A percentile compares a stretch with the other conserved stretches of the same genome.
phyloP scores from a whole-genome alignment of 2,329 filamentous ascomycete species.

The Diplodia corticola region DNA sequence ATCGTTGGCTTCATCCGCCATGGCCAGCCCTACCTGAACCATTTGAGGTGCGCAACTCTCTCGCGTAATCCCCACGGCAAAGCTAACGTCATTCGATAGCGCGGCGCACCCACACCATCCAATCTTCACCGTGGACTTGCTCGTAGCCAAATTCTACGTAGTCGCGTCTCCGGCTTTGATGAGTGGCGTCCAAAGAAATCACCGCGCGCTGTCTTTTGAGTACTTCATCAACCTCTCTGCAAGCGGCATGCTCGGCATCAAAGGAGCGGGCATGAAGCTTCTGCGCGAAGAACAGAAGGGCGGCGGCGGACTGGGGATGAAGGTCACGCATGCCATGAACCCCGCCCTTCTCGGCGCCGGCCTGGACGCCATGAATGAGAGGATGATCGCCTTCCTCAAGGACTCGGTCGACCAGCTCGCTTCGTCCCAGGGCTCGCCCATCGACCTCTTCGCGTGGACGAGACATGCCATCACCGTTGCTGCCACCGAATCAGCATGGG shows the following conservation, averaged over 20 bases:
- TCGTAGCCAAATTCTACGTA: constrained; percentile 46
- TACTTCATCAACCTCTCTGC: constrained; percentile 40
- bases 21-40: constrained; percentile 26
- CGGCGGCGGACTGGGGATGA: constrained; percentile 23
- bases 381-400: constrained; percentile 37
- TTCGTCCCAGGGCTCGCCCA: constrained; percentile 22
- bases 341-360: constrained; percentile 36
- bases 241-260: constrained; percentile 17
- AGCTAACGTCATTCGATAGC: neutral
- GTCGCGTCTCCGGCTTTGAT: constrained; percentile 43
- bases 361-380: constrained; percentile 40
- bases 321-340: constrained; percentile 38
- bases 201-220: constrained; percentile 40
- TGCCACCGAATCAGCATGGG: constrained; percentile 45
- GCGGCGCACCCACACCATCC: constrained; percentile 31
- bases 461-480: constrained; percentile 39
- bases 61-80: neutral
- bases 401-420: constrained; percentile 26
- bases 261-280: constrained; percentile 27
- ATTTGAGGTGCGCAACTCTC: constrained; percentile 23
- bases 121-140: constrained; percentile 46
- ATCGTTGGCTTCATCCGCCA: constrained; percentile 27
- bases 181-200: constrained; percentile 42
- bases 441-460: constrained; percentile 27
- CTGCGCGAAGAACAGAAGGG: constrained; percentile 24